phyloP scores from a whole-genome alignment of 2,329 filamentous ascomycete genomes.

The Fusarium avenaceum region DNA sequence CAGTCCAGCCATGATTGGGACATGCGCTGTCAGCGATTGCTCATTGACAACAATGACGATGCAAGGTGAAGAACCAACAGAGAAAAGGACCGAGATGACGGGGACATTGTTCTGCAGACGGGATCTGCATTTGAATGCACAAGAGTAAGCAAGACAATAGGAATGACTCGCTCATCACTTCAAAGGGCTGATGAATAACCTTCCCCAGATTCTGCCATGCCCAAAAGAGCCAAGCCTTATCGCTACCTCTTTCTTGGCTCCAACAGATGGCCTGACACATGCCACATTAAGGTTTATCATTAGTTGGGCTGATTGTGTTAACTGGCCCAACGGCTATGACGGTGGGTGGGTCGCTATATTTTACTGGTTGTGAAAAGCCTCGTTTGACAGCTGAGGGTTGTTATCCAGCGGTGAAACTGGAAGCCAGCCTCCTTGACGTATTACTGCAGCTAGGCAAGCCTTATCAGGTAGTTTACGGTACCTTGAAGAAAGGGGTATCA shows the following conservation, averaged over 20 bases:
- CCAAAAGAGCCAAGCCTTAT: not conserved
- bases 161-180: slow-evolving; percentile 3
- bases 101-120: not conserved
- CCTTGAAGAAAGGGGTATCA: too few species aligned
- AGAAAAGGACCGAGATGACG: not conserved
- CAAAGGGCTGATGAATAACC: not conserved
- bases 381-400: too few species aligned
- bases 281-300: too few species aligned
- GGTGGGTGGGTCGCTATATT: too few species aligned
- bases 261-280: too few species aligned
- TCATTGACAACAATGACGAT: not conserved
- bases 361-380: too few species aligned
- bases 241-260: not conserved
- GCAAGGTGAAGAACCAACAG: not conserved
- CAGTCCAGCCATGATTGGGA: slow-evolving; percentile 41
- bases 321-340: too few species aligned
- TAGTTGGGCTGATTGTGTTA: too few species aligned
- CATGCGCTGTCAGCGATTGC: not conserved
- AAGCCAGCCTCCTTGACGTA: too few species aligned
- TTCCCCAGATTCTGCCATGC: slow-evolving; percentile 2
- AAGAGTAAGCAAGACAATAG: not conserved
- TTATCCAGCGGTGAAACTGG: too few species aligned
- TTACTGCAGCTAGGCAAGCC: too few species aligned
- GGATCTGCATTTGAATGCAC: not conserved
- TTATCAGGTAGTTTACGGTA: too few species aligned